A percentile compares a stretch with the other conserved stretches of the same genome.
phyloP scores from a whole-genome alignment of 306 rosid genomes.

The Carpinus viminea region DNA sequence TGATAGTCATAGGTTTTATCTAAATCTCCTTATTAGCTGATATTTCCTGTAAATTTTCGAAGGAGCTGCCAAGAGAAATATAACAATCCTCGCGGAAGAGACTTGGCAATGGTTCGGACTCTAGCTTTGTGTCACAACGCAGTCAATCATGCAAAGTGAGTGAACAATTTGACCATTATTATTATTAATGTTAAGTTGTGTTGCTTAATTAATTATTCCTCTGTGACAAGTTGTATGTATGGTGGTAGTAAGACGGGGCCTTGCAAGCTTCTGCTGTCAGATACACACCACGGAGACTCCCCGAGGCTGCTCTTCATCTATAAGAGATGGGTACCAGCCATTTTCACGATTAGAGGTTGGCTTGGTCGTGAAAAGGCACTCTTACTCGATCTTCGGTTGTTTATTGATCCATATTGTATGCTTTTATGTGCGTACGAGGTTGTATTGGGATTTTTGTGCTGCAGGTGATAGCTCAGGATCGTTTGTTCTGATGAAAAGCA shows the following conservation, averaged over 20 bases:
- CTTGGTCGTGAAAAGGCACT: background rate
- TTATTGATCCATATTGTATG: background rate
- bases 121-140: conserved; percentile 86
- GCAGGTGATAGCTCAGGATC: conserved; percentile 67
- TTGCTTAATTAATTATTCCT: conserved; percentile 5
- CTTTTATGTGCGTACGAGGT: background rate
- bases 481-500: conserved; percentile 53
- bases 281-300: conserved; percentile 77
- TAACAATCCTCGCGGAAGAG: conserved; percentile 68
- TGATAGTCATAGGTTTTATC: no score
- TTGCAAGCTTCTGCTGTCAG: conserved; percentile 81
- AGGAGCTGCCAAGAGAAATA: conserved; percentile 80
- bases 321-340: conserved; percentile 81
- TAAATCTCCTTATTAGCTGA: no score
- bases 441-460: conserved; percentile 27
- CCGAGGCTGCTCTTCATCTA: conserved; percentile 82
- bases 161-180: background rate
- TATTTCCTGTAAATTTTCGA: background rate
- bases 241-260: conserved; percentile 53
- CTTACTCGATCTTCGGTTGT: background rate
- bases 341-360: conserved; percentile 74
- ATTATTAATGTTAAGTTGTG: background rate
- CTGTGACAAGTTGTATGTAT: background rate
- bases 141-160: conserved; percentile 71
- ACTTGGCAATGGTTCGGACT: conserved; percentile 81